A percentile compares a stretch with the other conserved stretches of the same genome.
phyloP scores from a whole-genome alignment of 2,329 filamentous ascomycete genomes.

The Alternaria incomplexa region DNA sequence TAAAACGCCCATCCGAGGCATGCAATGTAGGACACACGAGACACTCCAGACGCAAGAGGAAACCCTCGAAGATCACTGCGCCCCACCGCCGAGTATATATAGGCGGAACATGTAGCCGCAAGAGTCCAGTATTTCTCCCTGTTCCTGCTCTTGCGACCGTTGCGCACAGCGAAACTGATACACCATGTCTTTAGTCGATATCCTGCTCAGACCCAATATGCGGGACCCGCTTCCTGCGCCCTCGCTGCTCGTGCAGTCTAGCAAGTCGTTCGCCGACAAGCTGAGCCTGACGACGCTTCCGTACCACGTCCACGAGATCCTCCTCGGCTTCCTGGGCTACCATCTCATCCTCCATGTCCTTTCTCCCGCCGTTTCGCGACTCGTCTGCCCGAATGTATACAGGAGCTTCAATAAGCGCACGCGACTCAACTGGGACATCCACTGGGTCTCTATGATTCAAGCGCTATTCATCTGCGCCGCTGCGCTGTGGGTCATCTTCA shows the following conservation, averaged over 20 bases:
- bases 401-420: conserved; percentile 65
- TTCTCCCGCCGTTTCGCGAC: conserved; percentile 69
- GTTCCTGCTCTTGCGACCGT: neutral
- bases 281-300: conserved; percentile 71
- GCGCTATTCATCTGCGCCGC: conserved; percentile 72
- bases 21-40: conserved; percentile 8
- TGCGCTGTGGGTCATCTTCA: conserved; percentile 72
- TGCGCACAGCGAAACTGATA: conserved; percentile 12
- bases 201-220: conserved; percentile 58
- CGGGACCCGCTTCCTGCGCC: conserved; percentile 73
- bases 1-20: conserved; percentile 16
- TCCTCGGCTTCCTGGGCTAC: conserved; percentile 71
- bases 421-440: conserved; percentile 82
- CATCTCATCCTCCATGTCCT: conserved; percentile 70
- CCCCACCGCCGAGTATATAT: conserved; percentile 4
- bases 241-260: conserved; percentile 60
- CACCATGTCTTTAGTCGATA: conserved; percentile 27
- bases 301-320: conserved; percentile 76
- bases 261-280: conserved; percentile 69
- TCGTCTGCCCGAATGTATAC: conserved; percentile 69
- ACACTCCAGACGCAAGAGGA: conserved; percentile 4
- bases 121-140: conserved; percentile 5
- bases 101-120: conserved; percentile 11
- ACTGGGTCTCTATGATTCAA: conserved; percentile 82
- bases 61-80: conserved; percentile 1